These are phyloP conservation scores for Blastobotrys arbuscula DNA, from an alignment of 1,139 yeast species.

Conservation along the genomic window DNA sequence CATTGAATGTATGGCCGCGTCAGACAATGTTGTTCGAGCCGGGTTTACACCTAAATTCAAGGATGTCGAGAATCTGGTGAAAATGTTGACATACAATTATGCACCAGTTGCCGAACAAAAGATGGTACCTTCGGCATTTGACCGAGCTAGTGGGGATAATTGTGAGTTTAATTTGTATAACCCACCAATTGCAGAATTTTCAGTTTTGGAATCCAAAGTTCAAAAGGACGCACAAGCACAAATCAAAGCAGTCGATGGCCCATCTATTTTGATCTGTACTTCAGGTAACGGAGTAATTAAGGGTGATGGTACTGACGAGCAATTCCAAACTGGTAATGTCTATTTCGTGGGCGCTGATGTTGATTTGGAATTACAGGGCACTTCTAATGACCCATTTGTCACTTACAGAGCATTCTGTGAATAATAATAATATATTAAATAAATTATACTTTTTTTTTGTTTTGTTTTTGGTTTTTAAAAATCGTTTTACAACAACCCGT, in stretches of 20 bases:
- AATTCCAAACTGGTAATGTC: slow-evolving; percentile 61
- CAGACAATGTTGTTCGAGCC: slow-evolving; percentile 96
- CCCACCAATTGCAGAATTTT: slow-evolving; percentile 95
- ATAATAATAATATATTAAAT: not conserved
- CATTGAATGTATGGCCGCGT: slow-evolving; percentile 99
- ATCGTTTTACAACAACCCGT: not conserved
- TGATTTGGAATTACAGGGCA: slow-evolving; percentile 51
- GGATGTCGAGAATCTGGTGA: slow-evolving; percentile 84
- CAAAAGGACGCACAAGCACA: slow-evolving; percentile 42
- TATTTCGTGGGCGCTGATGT: slow-evolving; percentile 79
- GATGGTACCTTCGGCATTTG: slow-evolving; percentile 64
- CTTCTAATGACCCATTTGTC: slow-evolving; percentile 47
- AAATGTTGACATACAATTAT: slow-evolving; percentile 83
- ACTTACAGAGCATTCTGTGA: slow-evolving; percentile 70
- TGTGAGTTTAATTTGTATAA: slow-evolving; percentile 59
- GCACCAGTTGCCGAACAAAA: slow-evolving; percentile 90
- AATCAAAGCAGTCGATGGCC: slow-evolving; percentile 68
- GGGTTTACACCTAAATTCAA: slow-evolving; percentile 98
- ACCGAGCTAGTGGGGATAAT: slow-evolving; percentile 54
- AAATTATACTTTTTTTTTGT: too few species aligned
- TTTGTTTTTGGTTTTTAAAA: too few species aligned
- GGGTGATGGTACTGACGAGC: slow-evolving; percentile 38
- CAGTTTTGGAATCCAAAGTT: slow-evolving; percentile 75
- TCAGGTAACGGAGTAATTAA: slow-evolving; percentile 66
- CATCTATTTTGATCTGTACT: slow-evolving; percentile 80